Conservation (phyloP, 768 basidiomycete genomes). For the Dictyophora rubrovolvata region DNA sequence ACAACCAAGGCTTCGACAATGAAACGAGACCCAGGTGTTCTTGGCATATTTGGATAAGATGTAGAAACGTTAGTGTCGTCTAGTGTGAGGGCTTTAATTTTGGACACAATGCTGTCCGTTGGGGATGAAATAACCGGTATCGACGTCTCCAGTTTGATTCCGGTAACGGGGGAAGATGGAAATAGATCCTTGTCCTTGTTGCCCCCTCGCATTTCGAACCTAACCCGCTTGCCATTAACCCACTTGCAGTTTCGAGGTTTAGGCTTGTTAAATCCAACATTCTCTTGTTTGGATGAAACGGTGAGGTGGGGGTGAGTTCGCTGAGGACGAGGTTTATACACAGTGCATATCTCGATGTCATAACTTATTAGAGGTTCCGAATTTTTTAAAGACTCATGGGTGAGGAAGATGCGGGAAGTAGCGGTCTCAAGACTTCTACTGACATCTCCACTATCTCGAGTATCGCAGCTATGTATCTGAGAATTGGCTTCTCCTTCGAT, state of each 20-base stretch:
- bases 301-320: conserved; percentile 32
- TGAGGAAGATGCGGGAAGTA: conserved; percentile 27
- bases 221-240: conserved; percentile 11
- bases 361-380: conserved; percentile 23
- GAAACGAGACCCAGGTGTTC: conserved; percentile 34
- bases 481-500: conserved; percentile 5
- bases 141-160: neutral
- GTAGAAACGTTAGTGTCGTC: neutral
- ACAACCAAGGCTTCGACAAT: conserved; percentile 79
- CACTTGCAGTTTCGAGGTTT: conserved; percentile 12
- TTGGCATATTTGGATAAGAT: neutral
- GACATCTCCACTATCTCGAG: neutral
- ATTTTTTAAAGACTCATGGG: conserved; percentile 29
- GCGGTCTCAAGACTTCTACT: conserved; percentile 30
- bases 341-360: conserved; percentile 58
- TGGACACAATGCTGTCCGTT: conserved; percentile 22
- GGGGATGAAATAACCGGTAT: conserved; percentile 11
- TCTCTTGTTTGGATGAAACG: conserved; percentile 10
- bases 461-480: neutral
- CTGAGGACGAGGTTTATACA: conserved; percentile 64
- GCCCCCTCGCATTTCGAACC: conserved; percentile 43
- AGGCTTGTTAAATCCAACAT: conserved; percentile 24
- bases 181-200: conserved; percentile 25
- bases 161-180: conserved; percentile 11
- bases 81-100: conserved; percentile 9